Percentiles rank a stretch among this genome's conserved stretches.
These are phyloP conservation scores for Laetiporus sulphureus DNA, from an alignment of 1,284 basidiomycete genomes.

Conservation along the genomic window DNA sequence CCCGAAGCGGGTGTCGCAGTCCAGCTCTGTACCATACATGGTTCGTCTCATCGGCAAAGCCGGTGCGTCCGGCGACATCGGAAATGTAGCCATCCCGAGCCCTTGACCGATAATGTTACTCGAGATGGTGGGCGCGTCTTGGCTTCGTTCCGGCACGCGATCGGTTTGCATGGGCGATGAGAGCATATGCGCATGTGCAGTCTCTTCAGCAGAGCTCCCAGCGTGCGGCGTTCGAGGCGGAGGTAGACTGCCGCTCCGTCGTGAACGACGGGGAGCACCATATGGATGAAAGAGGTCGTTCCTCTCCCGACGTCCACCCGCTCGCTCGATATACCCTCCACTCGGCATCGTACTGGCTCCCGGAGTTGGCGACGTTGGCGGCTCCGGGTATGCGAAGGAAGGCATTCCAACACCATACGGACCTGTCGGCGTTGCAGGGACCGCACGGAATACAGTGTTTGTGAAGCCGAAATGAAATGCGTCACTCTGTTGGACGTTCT, in stretches of 20 bases:
- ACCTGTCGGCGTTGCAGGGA: slow-evolving; percentile 44
- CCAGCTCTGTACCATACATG: slow-evolving; percentile 77
- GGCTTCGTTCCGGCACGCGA: slow-evolving; percentile 6
- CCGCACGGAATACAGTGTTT: slow-evolving; percentile 29
- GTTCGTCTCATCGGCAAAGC: slow-evolving; percentile 45
- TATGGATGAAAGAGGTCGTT: slow-evolving; percentile 25
- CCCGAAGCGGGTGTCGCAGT: slow-evolving; percentile 68
- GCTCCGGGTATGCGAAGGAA: slow-evolving; percentile 55
- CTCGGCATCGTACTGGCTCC: slow-evolving; percentile 15
- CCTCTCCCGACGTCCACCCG: slow-evolving; percentile 22
- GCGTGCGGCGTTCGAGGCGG: slow-evolving; percentile 1
- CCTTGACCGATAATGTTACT: slow-evolving; percentile 23
- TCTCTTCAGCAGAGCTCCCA: not conserved
- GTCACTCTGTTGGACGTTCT: slow-evolving; percentile 31
- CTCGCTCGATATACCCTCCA: slow-evolving; percentile 23
- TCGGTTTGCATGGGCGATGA: slow-evolving; percentile 17
- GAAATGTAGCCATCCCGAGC: slow-evolving; percentile 19
- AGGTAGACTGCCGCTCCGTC: slow-evolving; percentile 9
- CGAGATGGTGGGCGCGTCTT: slow-evolving; percentile 7
- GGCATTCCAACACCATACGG: slow-evolving; percentile 27
- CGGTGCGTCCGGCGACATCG: slow-evolving; percentile 27
- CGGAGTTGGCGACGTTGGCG: slow-evolving; percentile 66
- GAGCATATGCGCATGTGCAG: slow-evolving; percentile 16
- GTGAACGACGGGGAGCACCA: slow-evolving; percentile 15
- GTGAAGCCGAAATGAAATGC: slow-evolving; percentile 45